phyloP scores from a whole-genome alignment of 805 yeast species.

The Ogataea haglerorum region DNA sequence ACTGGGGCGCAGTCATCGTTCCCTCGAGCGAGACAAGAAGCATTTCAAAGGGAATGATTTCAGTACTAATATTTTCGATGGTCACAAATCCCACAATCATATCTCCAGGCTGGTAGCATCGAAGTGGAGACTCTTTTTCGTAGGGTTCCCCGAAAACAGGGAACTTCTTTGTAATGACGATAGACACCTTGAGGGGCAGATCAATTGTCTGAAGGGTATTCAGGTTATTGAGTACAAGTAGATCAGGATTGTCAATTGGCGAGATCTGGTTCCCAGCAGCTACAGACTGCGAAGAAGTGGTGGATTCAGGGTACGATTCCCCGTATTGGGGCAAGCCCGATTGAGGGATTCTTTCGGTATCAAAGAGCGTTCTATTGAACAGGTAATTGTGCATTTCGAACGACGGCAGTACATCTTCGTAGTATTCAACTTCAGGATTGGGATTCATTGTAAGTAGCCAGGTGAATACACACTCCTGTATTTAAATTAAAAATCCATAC shows the following conservation, averaged over 20 bases:
- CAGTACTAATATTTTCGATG: slow-evolving; percentile 39
- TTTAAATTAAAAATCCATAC: neutral
- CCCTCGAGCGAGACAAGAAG: slow-evolving; percentile 60
- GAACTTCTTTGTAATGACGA: slow-evolving; percentile 39
- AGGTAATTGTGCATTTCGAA: slow-evolving; percentile 60
- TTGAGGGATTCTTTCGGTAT: slow-evolving; percentile 5
- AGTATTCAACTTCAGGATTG: neutral
- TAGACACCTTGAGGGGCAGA: slow-evolving; percentile 25
- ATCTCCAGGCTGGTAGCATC: slow-evolving; percentile 69
- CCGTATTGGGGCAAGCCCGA: slow-evolving; percentile 22
- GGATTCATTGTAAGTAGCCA: neutral
- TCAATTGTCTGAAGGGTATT: slow-evolving; percentile 21
- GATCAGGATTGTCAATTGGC: slow-evolving; percentile 22
- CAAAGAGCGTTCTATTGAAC: slow-evolving; percentile 24
- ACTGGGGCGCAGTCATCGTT: slow-evolving; percentile 27
- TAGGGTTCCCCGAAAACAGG: slow-evolving; percentile 29
- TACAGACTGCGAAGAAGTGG: neutral
- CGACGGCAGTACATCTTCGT: slow-evolving; percentile 58
- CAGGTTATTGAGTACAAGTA: slow-evolving; percentile 28
- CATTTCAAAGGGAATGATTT: slow-evolving; percentile 56
- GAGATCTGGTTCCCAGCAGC: slow-evolving; percentile 8
- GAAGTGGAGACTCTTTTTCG: slow-evolving; percentile 35
- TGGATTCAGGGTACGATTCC: neutral
- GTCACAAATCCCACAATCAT: slow-evolving; percentile 53
- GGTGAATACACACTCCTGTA: neutral